Evolutionary conservation across 176 grass and related monocot genomes (phyloP).

Genomic region (Urochloa ruziziensis): DNA sequence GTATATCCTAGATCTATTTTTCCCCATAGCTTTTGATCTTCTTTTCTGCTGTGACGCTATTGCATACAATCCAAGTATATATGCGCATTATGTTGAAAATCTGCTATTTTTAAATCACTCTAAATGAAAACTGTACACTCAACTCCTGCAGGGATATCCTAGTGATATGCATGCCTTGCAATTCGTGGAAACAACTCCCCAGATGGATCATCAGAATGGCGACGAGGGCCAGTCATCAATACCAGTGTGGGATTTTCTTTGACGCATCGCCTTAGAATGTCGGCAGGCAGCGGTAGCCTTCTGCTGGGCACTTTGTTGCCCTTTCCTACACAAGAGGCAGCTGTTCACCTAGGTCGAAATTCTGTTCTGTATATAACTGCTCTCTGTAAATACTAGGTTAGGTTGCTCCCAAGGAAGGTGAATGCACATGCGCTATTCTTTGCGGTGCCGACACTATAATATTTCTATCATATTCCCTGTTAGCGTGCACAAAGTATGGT

Average conservation of each 20-base stretch:
- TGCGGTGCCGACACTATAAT: no score
- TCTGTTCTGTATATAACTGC: constrained; percentile 4
- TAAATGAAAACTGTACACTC: not conserved
- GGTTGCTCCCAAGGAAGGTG: not conserved
- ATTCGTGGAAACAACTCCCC: constrained; percentile 55
- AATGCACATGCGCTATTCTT: not conserved
- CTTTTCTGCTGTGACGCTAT: not conserved
- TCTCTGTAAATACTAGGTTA: constrained; percentile 9
- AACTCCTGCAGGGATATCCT: constrained; percentile 54
- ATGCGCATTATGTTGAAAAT: constrained; percentile 2
- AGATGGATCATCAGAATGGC: constrained; percentile 41
- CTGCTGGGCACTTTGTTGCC: not conserved
- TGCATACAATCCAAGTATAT: not conserved
- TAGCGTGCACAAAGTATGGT: no score
- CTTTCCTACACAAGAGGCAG: not conserved
- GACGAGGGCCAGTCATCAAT: constrained; percentile 73
- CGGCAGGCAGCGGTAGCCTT: not conserved
- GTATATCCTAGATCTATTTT: not conserved
- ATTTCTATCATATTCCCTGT: no score
- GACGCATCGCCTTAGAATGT: not conserved
- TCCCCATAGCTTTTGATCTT: not conserved
- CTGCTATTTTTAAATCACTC: not conserved
- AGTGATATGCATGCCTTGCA: constrained; percentile 68
- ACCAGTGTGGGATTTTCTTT: constrained; percentile 96
- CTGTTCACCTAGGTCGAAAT: not conserved